Percentiles rank a stretch among this genome's conserved stretches.
Evolutionary conservation across 1,139 yeast genomes (phyloP).

Genomic region (Pichia sp.): DNA sequence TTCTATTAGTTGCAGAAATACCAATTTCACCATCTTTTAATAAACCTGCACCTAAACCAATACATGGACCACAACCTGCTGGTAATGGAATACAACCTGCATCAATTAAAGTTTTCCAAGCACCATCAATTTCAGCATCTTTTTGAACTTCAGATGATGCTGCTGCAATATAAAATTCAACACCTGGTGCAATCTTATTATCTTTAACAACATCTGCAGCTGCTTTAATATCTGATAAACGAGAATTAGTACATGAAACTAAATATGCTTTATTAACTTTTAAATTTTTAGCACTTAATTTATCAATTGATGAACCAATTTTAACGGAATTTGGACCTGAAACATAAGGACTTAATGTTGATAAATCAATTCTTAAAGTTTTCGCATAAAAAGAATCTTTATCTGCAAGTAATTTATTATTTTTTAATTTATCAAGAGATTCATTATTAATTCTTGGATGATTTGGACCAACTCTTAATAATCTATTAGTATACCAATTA

Average conservation of each 20-base stretch:
- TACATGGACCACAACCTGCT: constrained; percentile 99
- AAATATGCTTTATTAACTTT: constrained; percentile 88
- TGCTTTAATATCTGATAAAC: constrained; percentile 86
- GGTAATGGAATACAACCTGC: constrained; percentile 96
- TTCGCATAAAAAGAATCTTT: constrained; percentile 80
- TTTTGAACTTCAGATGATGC: constrained; percentile 90
- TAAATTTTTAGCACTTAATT: constrained; percentile 65
- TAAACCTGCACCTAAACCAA: constrained; percentile 92
- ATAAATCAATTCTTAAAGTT: constrained; percentile 71
- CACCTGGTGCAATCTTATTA: constrained; percentile 77
- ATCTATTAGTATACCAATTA: constrained; percentile 69
- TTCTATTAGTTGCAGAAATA: constrained; percentile 95
- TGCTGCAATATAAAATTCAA: constrained; percentile 94
- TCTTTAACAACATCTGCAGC: constrained; percentile 86
- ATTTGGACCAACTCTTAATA: constrained; percentile 55
- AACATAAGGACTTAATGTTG: constrained; percentile 82
- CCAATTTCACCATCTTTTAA: constrained; percentile 96
- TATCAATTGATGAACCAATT: constrained; percentile 71
- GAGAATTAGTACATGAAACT: constrained; percentile 96
- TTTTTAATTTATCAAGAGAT: constrained; percentile 45
- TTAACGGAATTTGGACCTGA: constrained; percentile 98
- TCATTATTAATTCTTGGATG: constrained; percentile 77
- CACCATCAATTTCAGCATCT: constrained; percentile 86
- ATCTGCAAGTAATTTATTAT: constrained; percentile 50
- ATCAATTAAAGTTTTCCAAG: constrained; percentile 82